phyloP scores from a whole-genome alignment of 2,329 filamentous ascomycete species.

The Talaromyces sp. region DNA sequence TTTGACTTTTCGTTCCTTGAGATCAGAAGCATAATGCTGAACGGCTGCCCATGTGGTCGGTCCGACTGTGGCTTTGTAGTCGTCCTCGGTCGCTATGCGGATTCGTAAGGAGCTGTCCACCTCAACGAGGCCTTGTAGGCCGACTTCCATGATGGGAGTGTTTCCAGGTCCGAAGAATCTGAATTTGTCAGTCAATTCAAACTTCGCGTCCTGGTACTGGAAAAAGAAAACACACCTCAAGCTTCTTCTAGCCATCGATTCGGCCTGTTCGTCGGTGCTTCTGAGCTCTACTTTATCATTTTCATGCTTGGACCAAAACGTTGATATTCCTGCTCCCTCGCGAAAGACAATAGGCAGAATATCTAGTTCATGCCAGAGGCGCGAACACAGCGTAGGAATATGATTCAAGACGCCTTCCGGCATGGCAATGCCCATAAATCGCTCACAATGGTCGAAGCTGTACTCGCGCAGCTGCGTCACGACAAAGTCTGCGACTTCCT shows the following conservation, averaged over 20 bases:
- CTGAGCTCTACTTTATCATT: conserved; percentile 43
- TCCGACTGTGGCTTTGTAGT: conserved; percentile 58
- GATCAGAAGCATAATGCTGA: conserved; percentile 55
- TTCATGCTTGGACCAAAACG: conserved; percentile 19
- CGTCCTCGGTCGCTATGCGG: conserved; percentile 50
- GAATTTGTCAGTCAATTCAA: conserved; percentile 9
- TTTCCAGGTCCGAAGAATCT: conserved; percentile 69
- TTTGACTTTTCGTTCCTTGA: conserved; percentile 59
- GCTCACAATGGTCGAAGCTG: conserved; percentile 60
- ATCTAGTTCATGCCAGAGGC: conserved; percentile 70
- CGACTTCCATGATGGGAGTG: conserved; percentile 61
- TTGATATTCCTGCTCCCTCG: conserved; percentile 15
- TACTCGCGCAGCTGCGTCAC: conserved; percentile 54
- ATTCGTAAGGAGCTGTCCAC: conserved; percentile 63
- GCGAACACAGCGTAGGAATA: conserved; percentile 61
- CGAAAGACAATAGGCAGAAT: conserved; percentile 65
- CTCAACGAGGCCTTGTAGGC: conserved; percentile 62
- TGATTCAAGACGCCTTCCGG: conserved; percentile 53
- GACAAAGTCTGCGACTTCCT: conserved; percentile 55
- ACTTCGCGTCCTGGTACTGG: background rate
- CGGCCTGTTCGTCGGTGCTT: conserved; percentile 72
- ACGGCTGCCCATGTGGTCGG: conserved; percentile 60
- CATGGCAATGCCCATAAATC: conserved; percentile 70
- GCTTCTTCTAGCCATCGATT: conserved; percentile 74
- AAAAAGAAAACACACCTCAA: conserved; percentile 52